Evolutionary conservation across 345 rosid genomes (phyloP), one percentile per base, ranked within the genome.

Genomic region (Brassica napus): DNA sequence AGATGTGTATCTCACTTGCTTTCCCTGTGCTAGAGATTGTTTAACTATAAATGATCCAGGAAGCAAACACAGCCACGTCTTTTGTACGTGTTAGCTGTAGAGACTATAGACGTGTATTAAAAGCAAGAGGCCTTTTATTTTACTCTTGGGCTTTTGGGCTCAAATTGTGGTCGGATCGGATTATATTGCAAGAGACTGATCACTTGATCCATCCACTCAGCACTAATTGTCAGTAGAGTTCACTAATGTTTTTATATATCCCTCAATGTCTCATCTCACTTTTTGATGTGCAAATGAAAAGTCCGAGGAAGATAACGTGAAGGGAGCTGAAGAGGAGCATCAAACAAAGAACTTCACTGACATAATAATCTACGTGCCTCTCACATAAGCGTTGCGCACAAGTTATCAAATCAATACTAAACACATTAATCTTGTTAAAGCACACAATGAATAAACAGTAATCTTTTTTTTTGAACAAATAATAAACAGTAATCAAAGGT

Each of bases 51-150:
- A 68, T 52, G 65, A 61, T 74, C 12, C 58, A 61, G 14, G 67
- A 65, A 80, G 68, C 77, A 71, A 75, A 71, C 55, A 59, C 1
- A 57, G 76, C 72, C 69, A 65, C 69, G 69, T 35, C 28, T 35
- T 26, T 37, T 16, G 47, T 35, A 65, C 69, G 69, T 65, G 69
- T 35, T 35, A 49, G 28, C n/a, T 16, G 26, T 34, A 32, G 68
- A 64, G 26, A 16, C 21, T 34, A 14, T 21, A 2, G 6, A 65
- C 68, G 77, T 66, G 81, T 72, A 4, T 3, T 5, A 5, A 10
- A 1, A 7, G 6, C 8, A 3, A 70, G 1, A 63, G 71, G 76
- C 30, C 34, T 35, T 42, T 42, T 42, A 42, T 14, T 32, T 47
- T 30, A 8, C 8, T 15, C 2, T 76, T 39, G 47, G 34, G 69